Conservation (phyloP, 495 filamentous ascomycete genomes). For the Neurospora sp. region DNA sequence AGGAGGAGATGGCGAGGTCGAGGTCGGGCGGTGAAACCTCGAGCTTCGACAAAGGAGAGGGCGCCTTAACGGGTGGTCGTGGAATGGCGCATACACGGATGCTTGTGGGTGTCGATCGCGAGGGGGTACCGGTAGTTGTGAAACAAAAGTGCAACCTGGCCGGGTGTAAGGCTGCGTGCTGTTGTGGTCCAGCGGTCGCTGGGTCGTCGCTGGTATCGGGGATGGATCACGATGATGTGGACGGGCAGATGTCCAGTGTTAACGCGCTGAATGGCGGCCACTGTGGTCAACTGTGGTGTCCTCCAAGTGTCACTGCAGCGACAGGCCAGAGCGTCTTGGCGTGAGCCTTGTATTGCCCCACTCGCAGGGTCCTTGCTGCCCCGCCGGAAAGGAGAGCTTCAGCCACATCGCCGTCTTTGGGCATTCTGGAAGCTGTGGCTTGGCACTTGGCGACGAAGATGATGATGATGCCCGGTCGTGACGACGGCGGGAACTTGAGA, state of each 20-base stretch:
- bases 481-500: not conserved
- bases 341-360: not conserved
- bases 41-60: not conserved
- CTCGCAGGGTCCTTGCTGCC: not conserved
- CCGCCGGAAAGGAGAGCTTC: slow-evolving; percentile 4
- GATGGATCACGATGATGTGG: not conserved
- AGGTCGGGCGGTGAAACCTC: slow-evolving; percentile 10
- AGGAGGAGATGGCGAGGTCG: slow-evolving; percentile 3
- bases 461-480: not conserved
- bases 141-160: not conserved
- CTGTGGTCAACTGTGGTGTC: not conserved
- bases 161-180: not conserved
- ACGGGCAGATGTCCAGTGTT: not conserved
- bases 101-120: not conserved
- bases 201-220: not conserved
- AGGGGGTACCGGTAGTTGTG: not conserved
- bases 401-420: slow-evolving; percentile 11
- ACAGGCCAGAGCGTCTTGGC: not conserved
- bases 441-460: not conserved
- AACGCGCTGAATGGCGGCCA: not conserved
- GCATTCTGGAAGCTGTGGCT: not conserved
- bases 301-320: not conserved
- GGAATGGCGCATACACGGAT: not conserved
- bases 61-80: not conserved
- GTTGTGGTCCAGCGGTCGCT: not conserved